A percentile compares a stretch with the other conserved stretches of the same genome.
These are phyloP conservation scores for Friedmanniomyces endolithicus DNA, from an alignment of 495 filamentous ascomycete genomes.

Conservation along the genomic window DNA sequence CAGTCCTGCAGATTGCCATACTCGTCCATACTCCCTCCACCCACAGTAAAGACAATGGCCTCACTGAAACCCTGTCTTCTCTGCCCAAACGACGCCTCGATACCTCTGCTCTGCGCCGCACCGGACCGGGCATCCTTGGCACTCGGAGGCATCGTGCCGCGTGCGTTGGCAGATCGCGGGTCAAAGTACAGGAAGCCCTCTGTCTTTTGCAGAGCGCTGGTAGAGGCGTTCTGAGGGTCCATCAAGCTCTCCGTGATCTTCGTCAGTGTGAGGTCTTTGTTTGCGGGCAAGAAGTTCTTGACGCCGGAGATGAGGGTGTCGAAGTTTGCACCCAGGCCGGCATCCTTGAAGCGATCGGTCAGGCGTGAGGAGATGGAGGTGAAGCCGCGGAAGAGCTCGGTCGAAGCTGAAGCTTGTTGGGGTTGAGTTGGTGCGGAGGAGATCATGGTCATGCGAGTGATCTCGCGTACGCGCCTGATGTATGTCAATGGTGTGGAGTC, in stretches of 20 bases:
- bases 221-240: constrained; percentile 82
- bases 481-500: constrained; percentile 69
- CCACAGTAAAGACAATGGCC: constrained; percentile 92
- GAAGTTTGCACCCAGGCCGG: constrained; percentile 78
- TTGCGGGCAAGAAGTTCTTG: constrained; percentile 92
- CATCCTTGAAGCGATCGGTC: constrained; percentile 86
- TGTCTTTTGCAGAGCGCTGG: constrained; percentile 88
- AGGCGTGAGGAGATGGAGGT: constrained; percentile 77
- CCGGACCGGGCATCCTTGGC: constrained; percentile 36
- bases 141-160: constrained; percentile 74
- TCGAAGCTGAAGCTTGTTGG: constrained; percentile 50
- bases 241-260: constrained; percentile 98
- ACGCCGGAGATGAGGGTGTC: constrained; percentile 94
- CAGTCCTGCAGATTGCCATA: constrained; percentile 97
- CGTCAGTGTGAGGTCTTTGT: constrained; percentile 90
- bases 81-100: constrained; percentile 82
- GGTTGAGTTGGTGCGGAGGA: constrained; percentile 65
- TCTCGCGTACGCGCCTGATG: constrained; percentile 81
- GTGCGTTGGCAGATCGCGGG: constrained; percentile 79
- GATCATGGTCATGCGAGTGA: constrained; percentile 98
- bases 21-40: constrained; percentile 96
- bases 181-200: constrained; percentile 99
- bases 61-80: constrained; percentile 87
- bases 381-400: constrained; percentile 76
- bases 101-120: constrained; percentile 42